Conservation (phyloP, 495 filamentous ascomycete species). For the Xylaria sp. region DNA sequence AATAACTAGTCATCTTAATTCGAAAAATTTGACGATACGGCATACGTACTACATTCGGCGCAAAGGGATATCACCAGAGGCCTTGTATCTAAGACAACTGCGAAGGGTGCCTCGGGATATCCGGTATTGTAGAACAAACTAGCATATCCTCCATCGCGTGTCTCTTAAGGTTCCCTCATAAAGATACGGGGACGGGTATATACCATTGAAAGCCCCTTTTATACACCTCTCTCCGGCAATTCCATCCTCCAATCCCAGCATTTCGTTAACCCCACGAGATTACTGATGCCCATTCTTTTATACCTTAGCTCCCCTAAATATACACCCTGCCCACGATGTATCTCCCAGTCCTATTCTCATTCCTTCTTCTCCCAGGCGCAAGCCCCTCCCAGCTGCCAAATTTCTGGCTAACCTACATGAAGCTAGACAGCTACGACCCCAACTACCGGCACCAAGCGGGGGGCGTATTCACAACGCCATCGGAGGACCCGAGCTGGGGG, state of each 20-base stretch:
- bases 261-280: neutral
- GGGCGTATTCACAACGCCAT: slow-evolving; percentile 12
- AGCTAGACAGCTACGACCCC: neutral
- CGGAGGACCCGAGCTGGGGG: neutral
- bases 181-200: neutral
- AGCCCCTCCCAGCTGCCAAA: neutral
- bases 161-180: neutral
- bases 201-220: neutral
- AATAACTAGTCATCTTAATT: neutral
- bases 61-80: neutral
- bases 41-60: neutral
- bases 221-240: neutral
- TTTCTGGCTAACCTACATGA: slow-evolving; percentile 16
- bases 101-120: neutral
- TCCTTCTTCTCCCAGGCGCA: neutral
- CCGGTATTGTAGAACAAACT: neutral
- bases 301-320: neutral
- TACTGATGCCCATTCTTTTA: too few relatives aligned
- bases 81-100: neutral
- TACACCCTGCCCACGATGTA: neutral
- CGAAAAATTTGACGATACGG: neutral
- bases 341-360: neutral
- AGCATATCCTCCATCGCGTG: neutral
- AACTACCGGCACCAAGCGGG: slow-evolving; percentile 7
- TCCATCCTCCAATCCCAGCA: neutral